Percentiles rank a stretch among this genome's conserved stretches.
Conservation (phyloP, 106 monocot species). For the Apostasia ramifera region DNA sequence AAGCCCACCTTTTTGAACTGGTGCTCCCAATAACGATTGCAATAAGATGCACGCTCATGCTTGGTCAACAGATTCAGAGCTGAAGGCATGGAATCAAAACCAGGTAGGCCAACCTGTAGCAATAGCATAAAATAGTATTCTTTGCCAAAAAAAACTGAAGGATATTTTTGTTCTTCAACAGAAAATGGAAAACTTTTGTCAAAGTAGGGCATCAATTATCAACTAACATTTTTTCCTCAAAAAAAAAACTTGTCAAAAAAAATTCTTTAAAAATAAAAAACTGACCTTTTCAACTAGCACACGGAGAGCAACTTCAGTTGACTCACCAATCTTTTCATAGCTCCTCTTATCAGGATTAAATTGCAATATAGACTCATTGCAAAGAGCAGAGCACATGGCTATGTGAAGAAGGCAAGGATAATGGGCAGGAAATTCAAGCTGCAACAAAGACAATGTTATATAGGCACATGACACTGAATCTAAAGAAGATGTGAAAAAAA, state of each 20-base stretch:
- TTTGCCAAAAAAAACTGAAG: constrained; percentile 3
- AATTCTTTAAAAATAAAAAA: neutral
- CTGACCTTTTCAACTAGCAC: constrained; percentile 95
- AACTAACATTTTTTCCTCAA: too few species aligned
- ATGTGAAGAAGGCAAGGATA: constrained; percentile 96
- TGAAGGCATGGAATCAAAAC: constrained; percentile 99
- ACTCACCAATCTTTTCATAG: constrained; percentile 99
- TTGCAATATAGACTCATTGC: constrained; percentile 95
- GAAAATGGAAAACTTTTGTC: too few species aligned
- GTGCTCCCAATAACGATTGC: constrained; percentile 96
- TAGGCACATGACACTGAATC: neutral
- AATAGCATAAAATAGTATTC: constrained; percentile 10
- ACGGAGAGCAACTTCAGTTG: constrained; percentile 98
- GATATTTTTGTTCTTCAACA: neutral
- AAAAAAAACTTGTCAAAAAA: neutral
- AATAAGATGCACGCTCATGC: constrained; percentile 93
- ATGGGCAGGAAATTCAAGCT: constrained; percentile 97
- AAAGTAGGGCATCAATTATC: too few species aligned
- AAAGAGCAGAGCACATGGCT: constrained; percentile 98
- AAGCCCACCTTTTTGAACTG: constrained; percentile 88
- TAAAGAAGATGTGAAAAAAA: neutral
- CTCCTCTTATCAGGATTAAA: constrained; percentile 94
- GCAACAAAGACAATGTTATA: constrained; percentile 14
- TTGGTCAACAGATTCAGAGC: constrained; percentile 87
- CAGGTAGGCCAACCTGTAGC: constrained; percentile 94